These are phyloP conservation scores for Talaromyces albobiverticillius DNA, from an alignment of 2,329 filamentous ascomycete species.

Conservation along the genomic window DNA sequence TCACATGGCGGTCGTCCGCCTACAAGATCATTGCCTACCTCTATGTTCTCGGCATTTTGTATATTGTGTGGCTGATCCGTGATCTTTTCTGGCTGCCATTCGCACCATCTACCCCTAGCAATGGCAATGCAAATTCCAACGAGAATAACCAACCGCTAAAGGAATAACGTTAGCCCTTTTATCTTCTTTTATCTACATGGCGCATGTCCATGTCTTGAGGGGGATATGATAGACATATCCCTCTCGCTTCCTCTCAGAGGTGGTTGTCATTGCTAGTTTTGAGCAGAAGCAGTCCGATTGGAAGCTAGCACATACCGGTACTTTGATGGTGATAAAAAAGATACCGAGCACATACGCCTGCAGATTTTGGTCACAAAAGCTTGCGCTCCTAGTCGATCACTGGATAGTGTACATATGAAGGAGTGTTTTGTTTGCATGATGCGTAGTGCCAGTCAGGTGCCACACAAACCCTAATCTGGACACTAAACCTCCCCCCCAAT, in stretches of 20 bases:
- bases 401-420: no score
- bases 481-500: no score
- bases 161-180: background rate
- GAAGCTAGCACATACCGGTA: background rate
- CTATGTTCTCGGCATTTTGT: conserved; percentile 39
- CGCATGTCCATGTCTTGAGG: background rate
- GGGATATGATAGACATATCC: background rate
- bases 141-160: background rate
- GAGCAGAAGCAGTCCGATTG: background rate
- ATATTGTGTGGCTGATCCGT: conserved; percentile 40
- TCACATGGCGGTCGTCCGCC: conserved; percentile 42
- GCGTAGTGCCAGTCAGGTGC: background rate
- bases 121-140: background rate
- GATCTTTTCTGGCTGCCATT: conserved; percentile 38
- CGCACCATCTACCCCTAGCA: conserved; percentile 19
- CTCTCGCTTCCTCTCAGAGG: background rate
- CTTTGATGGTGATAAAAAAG: background rate
- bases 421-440: background rate
- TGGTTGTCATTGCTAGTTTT: background rate
- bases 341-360: background rate
- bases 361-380: no score
- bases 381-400: no score
- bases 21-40: conserved; percentile 41
- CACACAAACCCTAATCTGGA: background rate
- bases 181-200: background rate